Conservation (phyloP, 2,329 filamentous ascomycete species). For the Xylariales sp. region DNA sequence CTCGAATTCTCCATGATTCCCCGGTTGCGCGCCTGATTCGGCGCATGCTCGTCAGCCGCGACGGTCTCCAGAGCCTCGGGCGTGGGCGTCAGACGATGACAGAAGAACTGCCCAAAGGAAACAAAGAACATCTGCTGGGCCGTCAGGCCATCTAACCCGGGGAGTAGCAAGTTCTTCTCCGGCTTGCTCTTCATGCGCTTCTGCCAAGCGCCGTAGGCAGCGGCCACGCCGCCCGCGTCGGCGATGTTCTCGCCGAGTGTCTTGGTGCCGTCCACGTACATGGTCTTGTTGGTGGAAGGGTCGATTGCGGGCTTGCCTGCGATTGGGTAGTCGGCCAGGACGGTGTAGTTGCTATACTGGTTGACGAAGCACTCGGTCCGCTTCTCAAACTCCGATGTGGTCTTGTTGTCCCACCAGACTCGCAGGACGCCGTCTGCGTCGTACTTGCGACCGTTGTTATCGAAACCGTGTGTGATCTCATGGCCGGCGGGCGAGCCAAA, state of each 20-base stretch:
- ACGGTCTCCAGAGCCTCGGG: not conserved
- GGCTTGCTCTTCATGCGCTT: conserved; percentile 47
- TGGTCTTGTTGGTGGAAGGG: conserved; percentile 2
- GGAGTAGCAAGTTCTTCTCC: conserved; percentile 43
- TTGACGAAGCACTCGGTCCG: conserved; percentile 62
- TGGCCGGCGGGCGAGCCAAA: conserved; percentile 65
- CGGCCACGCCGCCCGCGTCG: conserved; percentile 62
- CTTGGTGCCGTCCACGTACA: conserved; percentile 54
- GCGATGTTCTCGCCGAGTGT: conserved; percentile 69
- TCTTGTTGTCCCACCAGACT: not conserved
- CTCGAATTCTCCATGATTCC: not conserved
- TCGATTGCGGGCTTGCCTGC: conserved; percentile 46
- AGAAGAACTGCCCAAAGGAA: conserved; percentile 60
- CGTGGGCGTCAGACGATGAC: conserved; percentile 21
- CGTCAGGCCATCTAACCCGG: conserved; percentile 57
- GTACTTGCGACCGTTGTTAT: conserved; percentile 60
- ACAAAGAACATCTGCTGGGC: conserved; percentile 69
- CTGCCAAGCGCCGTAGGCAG: conserved; percentile 63
- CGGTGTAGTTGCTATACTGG: conserved; percentile 48
- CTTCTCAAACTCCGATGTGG: conserved; percentile 45
- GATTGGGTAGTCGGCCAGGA: conserved; percentile 53
- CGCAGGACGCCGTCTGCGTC: conserved; percentile 58
- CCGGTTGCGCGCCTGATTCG: not conserved
- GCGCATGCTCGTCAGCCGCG: not conserved
- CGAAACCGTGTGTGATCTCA: conserved; percentile 67